These are phyloP conservation scores for Dryadomyces sulphureus DNA, from an alignment of 2,329 filamentous ascomycete genomes.

Conservation along the genomic window DNA sequence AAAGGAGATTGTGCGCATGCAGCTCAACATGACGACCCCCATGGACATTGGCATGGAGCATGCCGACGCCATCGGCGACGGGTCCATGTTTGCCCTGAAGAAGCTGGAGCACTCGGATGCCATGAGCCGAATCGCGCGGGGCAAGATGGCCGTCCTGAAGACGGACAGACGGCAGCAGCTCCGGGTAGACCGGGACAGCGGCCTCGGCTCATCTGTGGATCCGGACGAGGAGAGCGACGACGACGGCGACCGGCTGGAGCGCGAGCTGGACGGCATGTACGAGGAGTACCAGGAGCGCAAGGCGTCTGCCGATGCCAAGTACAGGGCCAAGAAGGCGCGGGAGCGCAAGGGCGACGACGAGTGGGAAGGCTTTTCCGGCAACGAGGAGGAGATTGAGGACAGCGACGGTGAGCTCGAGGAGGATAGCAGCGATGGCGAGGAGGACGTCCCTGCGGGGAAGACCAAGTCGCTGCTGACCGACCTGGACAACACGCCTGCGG, in stretches of 20 bases:
- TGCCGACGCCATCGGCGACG: conserved; percentile 59
- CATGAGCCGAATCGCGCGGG: conserved; percentile 53
- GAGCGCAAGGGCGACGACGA: conserved; percentile 73
- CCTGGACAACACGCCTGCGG: conserved; percentile 37
- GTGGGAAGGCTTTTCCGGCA: conserved; percentile 74
- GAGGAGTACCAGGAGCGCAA: conserved; percentile 69
- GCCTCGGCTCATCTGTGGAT: conserved; percentile 36
- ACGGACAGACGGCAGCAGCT: conserved; percentile 14
- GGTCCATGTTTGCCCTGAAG: conserved; percentile 77
- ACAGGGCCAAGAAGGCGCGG: conserved; percentile 76
- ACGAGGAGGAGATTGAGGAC: conserved; percentile 35
- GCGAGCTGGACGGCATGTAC: conserved; percentile 78
- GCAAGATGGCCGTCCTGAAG: conserved; percentile 59
- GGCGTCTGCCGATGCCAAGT: conserved; percentile 70
- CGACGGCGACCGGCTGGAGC: conserved; percentile 69
- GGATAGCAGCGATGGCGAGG: conserved; percentile 47
- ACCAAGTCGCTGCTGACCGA: conserved; percentile 42
- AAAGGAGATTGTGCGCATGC: conserved; percentile 88
- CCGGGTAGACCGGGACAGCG: conserved; percentile 45
- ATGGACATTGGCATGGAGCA: conserved; percentile 94
- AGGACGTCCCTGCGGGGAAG: conserved; percentile 35
- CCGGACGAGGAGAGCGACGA: conserved; percentile 54
- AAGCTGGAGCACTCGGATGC: conserved; percentile 62
- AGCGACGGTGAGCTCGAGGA: conserved; percentile 39
- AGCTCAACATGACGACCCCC: conserved; percentile 91